Percentiles rank a stretch among this genome's conserved stretches.
Conservation (phyloP, 306 rosid genomes). For the Arachis stenosperma region DNA sequence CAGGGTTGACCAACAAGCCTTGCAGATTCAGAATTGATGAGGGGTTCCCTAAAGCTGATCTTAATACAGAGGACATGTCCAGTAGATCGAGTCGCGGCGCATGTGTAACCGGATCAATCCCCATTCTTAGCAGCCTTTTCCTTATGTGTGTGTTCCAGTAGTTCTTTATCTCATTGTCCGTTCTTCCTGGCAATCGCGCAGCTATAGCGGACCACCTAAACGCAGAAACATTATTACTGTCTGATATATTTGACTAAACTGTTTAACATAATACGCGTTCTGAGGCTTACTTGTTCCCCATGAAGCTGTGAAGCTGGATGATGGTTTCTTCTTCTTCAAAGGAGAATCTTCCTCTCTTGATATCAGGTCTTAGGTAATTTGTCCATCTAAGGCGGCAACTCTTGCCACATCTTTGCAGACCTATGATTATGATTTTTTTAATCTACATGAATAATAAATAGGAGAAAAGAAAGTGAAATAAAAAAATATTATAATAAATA, state of each 20-base stretch:
- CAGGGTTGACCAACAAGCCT: conserved; percentile 62
- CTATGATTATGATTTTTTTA: conserved; percentile 39
- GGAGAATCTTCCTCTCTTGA: conserved; percentile 91
- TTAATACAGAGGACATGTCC: conserved; percentile 68
- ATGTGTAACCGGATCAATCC: conserved; percentile 92
- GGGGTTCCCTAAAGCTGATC: conserved; percentile 54
- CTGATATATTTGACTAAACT: too few species aligned
- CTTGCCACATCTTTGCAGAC: conserved; percentile 88
- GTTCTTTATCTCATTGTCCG: conserved; percentile 92
- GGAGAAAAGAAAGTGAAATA: neutral
- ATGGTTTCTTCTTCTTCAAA: conserved; percentile 95
- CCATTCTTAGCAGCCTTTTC: conserved; percentile 76
- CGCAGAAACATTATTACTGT: neutral
- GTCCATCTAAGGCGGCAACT: conserved; percentile 98
- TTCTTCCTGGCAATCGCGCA: conserved; percentile 85
- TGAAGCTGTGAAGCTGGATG: conserved; percentile 77
- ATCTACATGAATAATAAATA: neutral
- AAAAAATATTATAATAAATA: neutral
- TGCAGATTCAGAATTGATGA: conserved; percentile 61
- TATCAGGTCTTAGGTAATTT: conserved; percentile 88
- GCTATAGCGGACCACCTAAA: conserved; percentile 95
- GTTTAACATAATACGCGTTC: neutral
- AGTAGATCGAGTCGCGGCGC: conserved; percentile 83
- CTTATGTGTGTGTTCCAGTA: conserved; percentile 93
- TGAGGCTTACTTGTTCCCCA: conserved; percentile 84